These are phyloP conservation scores for Tuber melanosporum DNA, from an alignment of 495 filamentous ascomycete species.

Conservation along the genomic window DNA sequence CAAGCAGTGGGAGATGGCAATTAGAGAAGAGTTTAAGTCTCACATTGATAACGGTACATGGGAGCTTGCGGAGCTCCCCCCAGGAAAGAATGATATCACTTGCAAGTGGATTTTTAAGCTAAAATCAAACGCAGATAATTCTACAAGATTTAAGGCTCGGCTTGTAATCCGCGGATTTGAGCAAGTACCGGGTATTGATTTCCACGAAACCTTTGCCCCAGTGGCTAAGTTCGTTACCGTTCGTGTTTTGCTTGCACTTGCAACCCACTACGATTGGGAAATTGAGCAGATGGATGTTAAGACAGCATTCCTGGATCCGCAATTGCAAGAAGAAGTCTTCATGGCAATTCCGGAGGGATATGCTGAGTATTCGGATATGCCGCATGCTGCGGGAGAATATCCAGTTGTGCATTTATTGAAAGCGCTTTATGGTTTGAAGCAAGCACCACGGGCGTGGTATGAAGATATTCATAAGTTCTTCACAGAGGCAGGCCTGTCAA, in stretches of 20 bases:
- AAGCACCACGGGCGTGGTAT: not conserved
- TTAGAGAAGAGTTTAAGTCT: not conserved
- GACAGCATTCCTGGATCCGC: too few relatives aligned
- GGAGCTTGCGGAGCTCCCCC: not conserved
- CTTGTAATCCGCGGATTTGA: not conserved
- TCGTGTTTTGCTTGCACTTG: not conserved
- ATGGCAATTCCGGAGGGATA: too few relatives aligned
- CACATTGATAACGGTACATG: not conserved
- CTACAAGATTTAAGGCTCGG: not conserved
- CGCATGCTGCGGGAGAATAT: not conserved
- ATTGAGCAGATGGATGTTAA: too few relatives aligned
- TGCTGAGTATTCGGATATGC: not conserved
- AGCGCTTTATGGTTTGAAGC: not conserved
- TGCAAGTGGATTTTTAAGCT: not conserved
- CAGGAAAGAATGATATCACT: not conserved
- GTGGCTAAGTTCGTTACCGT: not conserved
- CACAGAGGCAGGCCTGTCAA: too few relatives aligned
- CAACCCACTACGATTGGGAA: too few relatives aligned
- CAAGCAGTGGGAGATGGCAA: not conserved
- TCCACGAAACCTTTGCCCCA: not conserved
- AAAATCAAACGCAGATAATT: not conserved
- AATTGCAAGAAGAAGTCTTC: too few relatives aligned
- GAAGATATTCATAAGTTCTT: too few relatives aligned
- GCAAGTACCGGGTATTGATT: not conserved
- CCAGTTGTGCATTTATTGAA: not conserved